Evolutionary conservation across 2,329 filamentous ascomycete genomes (phyloP).

Genomic region (Stagonosporopsis vannaccii): DNA sequence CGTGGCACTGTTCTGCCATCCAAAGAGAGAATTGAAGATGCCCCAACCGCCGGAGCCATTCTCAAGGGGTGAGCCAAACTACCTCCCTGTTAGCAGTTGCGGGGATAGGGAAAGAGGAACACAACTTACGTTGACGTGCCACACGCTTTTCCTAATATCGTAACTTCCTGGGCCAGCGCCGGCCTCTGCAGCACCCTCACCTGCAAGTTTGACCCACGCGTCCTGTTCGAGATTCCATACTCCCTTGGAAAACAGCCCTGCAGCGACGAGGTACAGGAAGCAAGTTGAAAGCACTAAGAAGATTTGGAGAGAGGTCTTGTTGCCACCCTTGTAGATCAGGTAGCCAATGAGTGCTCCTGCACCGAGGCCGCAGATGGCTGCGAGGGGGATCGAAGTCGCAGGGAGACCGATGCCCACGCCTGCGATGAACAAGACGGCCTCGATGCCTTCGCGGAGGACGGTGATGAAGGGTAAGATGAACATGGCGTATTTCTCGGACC

Average conservation of each 20-base stretch:
- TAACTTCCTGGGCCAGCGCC: slow-evolving; percentile 77
- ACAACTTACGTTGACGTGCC: slow-evolving; percentile 77
- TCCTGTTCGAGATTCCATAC: slow-evolving; percentile 79
- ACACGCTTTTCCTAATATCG: slow-evolving; percentile 78
- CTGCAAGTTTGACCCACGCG: slow-evolving; percentile 69
- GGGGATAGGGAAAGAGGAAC: background rate
- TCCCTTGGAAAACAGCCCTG: slow-evolving; percentile 78
- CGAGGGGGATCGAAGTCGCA: slow-evolving; percentile 77
- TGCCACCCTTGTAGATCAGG: slow-evolving; percentile 77
- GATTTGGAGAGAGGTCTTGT: slow-evolving; percentile 70
- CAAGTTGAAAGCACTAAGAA: slow-evolving; percentile 86
- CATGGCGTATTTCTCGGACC: slow-evolving; percentile 81
- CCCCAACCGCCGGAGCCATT: slow-evolving; percentile 83
- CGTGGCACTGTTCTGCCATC: slow-evolving; percentile 88
- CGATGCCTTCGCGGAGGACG: slow-evolving; percentile 84
- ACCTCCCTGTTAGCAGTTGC: slow-evolving; percentile 6
- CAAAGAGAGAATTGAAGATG: slow-evolving; percentile 84
- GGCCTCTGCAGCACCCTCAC: slow-evolving; percentile 68
- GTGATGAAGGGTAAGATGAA: slow-evolving; percentile 87
- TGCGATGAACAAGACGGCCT: slow-evolving; percentile 85
- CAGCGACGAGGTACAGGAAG: slow-evolving; percentile 83
- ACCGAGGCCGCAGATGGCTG: slow-evolving; percentile 74
- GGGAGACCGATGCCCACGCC: slow-evolving; percentile 81
- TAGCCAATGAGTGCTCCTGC: slow-evolving; percentile 74
- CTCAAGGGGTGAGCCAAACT: slow-evolving; percentile 79